Base-by-base conservation (phyloP, 1,139 yeast genomes). In the Blastobotrys apis region DNA sequence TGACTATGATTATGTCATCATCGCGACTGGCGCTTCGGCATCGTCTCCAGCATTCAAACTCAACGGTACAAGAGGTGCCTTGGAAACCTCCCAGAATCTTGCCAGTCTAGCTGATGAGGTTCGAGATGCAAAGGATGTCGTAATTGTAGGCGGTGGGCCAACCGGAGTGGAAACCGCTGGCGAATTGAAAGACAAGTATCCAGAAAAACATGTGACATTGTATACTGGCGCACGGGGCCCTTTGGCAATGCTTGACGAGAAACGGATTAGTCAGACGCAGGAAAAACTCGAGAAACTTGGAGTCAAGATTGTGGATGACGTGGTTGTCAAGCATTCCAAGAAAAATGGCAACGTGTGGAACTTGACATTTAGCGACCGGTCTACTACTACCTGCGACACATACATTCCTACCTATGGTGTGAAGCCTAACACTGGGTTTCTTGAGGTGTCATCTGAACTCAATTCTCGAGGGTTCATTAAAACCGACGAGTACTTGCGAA, bases 91-190 rank as follows among this genome's bases (percentile, higher is more conserved):
- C 53, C 74, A 83, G 53, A 87, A 81, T 55, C 84, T 94, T 34
- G 78, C 81, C 65, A 69, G 80, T 54, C 73, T 84, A 58, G 85
- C 88, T 45, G 73, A 75, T 61, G 87, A 81, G 63, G 75, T 94
- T 69, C 77, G 78, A 67, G 75, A 87, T 70, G 75, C 87, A 53
- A 71, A 83, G 62, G 76, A 81, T 35, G 74, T 84, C 57, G 88
- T 84, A 48, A 87, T 85, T 52, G 84, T 88, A 59, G 95, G 95
- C 59, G 95, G 94, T 71, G 95, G 95, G 55, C 92, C 94, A 62
- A 85, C 95, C 37, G 95, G 94, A 68, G 94, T 85, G 47, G 95
- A 86, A 67, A 77, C 83, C 45, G 94, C 94, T 49, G 94, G 90
- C 62, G 95, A 86, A 39, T 41, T 60, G 34, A 53, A 43, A 27